Evolutionary conservation across 1,139 yeast species (phyloP), one percentile per base, ranked within the genome.

Genomic region (Geotrichum australiense): DNA sequence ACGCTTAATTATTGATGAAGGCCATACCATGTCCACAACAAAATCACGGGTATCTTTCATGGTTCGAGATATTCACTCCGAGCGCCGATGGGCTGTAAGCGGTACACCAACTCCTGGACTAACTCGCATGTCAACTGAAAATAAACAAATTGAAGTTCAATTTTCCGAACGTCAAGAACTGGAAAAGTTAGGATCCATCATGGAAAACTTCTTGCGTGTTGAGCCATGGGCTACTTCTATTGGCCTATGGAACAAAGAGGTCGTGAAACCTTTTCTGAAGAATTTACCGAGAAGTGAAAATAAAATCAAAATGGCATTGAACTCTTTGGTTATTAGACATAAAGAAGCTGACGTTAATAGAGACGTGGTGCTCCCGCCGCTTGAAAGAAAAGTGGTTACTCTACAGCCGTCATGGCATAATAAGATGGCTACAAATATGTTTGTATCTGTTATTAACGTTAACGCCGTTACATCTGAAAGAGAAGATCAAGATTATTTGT

Each of bases 41-140:
- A 68, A 2, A 69, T 82, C 2, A 64, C 72, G 43, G 67, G 74
- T 0, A 76, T 76, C 21, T 55, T 61, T 3, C 54, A 24, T 74
- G 30, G 76, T 82, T 26, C 66, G 65, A 32, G 60, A 63, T 15
- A 55, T 80, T 39, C 59, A 63, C 43, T 72, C 75, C 7, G 87
- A 80, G 53, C 64, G 85, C 39, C 66, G 74, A 47, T 80, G 87
- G 89, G 78, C 79, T 0, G 83, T 80, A 1, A 75, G 83, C 0
- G 87, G 89, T 24, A 80, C 87, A 0, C 87, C 87, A 2, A 79
- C 86, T 0, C 70, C 82, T 0, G 87, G 87, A 0, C 61, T 80
- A 45, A 78, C 85, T 0, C 70, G 70, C 35, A 56, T 79, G 25
- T 40, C 46, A 4, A 19, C 43, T 32, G 6, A 35, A 5, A 23